Conservation (phyloP, 345 rosid genomes). For the Excoecaria cochinchinensis region DNA sequence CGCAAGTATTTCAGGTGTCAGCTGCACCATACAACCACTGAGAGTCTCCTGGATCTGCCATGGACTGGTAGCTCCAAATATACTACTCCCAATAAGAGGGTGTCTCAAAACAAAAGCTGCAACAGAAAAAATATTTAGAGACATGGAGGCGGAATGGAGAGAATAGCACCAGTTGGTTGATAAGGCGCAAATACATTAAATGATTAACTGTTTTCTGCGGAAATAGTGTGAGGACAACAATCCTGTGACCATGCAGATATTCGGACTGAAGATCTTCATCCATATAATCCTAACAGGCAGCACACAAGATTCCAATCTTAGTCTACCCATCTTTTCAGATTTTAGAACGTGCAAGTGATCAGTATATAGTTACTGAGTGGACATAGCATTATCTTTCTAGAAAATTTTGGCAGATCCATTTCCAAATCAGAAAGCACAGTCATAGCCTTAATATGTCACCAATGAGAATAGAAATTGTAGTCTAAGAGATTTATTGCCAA, state of each 20-base stretch:
- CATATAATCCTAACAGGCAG: neutral
- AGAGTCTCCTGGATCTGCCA: conserved; percentile 53
- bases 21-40: conserved; percentile 37
- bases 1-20: conserved; percentile 36
- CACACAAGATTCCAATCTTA: neutral
- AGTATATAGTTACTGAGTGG: no score
- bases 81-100: conserved; percentile 51
- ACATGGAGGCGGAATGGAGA: neutral
- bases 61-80: conserved; percentile 49
- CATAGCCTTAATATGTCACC: no score
- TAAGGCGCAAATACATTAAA: neutral
- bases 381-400: no score
- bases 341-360: no score
- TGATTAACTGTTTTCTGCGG: neutral
- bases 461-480: no score
- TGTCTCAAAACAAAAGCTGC: conserved; percentile 51
- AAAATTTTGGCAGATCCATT: no score
- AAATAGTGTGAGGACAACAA: neutral
- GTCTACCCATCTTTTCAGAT: no score
- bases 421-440: no score
- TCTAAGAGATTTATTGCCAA: no score
- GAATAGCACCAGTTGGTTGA: neutral
- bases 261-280: no score
- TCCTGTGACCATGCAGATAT: no score
- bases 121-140: neutral